These are phyloP conservation scores for Candida sanyiensis DNA, from an alignment of 805 yeast genomes.

Conservation along the genomic window DNA sequence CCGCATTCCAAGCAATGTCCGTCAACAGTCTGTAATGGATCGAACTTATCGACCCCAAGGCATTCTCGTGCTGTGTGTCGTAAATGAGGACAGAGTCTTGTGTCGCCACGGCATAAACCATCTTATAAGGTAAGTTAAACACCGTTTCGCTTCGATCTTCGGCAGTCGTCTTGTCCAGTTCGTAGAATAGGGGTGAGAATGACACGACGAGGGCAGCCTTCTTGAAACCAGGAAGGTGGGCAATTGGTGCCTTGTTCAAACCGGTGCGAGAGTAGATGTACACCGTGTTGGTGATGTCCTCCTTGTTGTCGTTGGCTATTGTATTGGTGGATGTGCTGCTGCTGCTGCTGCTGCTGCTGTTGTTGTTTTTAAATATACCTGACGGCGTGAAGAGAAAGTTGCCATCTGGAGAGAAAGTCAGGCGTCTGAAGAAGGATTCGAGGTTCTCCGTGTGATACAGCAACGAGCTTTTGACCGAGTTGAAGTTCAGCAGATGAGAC, in stretches of 20 bases:
- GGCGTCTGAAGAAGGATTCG: constrained; percentile 83
- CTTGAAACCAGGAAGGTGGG: constrained; percentile 70
- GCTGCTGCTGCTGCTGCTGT: neutral
- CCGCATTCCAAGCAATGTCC: constrained; percentile 78
- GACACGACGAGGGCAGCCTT: constrained; percentile 81
- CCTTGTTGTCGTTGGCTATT: constrained; percentile 23
- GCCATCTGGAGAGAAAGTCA: constrained; percentile 90
- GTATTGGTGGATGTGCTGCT: constrained; percentile 6
- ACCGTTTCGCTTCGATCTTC: constrained; percentile 29
- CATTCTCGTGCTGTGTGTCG: constrained; percentile 65
- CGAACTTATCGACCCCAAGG: constrained; percentile 70
- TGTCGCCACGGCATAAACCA: constrained; percentile 91
- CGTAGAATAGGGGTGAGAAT: constrained; percentile 66
- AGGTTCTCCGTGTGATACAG: constrained; percentile 82
- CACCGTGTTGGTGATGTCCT: constrained; percentile 60
- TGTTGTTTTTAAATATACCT: constrained; percentile 45
- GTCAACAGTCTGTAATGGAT: constrained; percentile 87
- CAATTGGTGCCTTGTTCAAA: constrained; percentile 62
- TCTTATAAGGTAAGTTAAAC: constrained; percentile 63
- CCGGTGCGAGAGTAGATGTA: constrained; percentile 73
- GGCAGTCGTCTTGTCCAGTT: constrained; percentile 22
- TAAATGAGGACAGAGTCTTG: constrained; percentile 78
- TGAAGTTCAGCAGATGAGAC: constrained; percentile 25
- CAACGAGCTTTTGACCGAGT: constrained; percentile 31
- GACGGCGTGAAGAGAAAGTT: constrained; percentile 70